Base-by-base conservation (phyloP, 208 protist genomes). In the Acanthamoeba culbertsoni region DNA sequence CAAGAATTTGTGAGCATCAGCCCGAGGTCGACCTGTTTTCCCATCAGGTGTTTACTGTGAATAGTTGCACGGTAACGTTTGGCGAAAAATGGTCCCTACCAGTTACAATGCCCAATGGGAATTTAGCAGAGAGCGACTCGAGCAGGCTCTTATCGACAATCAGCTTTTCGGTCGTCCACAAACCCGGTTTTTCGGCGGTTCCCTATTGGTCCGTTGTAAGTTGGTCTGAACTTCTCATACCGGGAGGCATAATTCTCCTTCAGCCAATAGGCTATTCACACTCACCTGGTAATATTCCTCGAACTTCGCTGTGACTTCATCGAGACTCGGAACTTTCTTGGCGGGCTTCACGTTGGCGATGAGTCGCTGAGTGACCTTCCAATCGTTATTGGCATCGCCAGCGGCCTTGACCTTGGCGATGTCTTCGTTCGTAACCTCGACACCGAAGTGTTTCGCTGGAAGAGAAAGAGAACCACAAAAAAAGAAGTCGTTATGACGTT, bases 341-440 rank as follows among this genome's bases (percentile, higher is more conserved):
- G 86, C 55, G 35, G 48, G 1, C 26, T 40, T 0, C 40, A n/a
- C 48, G 14, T 42, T 3, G 23, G 6, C 73, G 42, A 94, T 46
- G 55, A 94, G 75, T 5, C 20, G 18, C 14, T 18, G 92, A 10
- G 94, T 91, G 40, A 95, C 55, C 51, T 86, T 53, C 94, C 94
- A 95, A 46, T 95, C 94, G 75, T 95, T 95, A 42, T 95, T 95
- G 57, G 84, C 91, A 35, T 73, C 92, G 37, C 86, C 82, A 8
- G 43, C 37, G 35, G 79, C 86, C 92, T 95, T 95, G 55, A 53
- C 71, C 75, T 37, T 68, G 20, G 26, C 75, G n/a, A 95, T 42
- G 92, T 95, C 94, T 23, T 75, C 92, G 18, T 37, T 33, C 18
- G 92, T 93, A n/a, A 95, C 65, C 28, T 28, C 45, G 18, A 77